These are phyloP conservation scores for Biscogniauxia sp. DNA, from an alignment of 2,329 filamentous ascomycete species.

Conservation along the genomic window DNA sequence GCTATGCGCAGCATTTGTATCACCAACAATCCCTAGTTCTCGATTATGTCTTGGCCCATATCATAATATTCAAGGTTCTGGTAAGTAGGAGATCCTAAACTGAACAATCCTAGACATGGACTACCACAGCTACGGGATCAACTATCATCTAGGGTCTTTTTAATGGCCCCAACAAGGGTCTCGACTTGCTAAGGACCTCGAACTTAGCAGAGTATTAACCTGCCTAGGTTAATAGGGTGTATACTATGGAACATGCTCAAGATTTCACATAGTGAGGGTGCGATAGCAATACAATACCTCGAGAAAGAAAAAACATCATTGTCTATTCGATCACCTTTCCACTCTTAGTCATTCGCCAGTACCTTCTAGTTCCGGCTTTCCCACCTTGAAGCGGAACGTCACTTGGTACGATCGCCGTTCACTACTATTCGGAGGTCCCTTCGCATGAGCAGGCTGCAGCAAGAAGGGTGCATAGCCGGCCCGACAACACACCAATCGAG, in stretches of 20 bases:
- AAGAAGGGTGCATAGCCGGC: slow-evolving; percentile 1
- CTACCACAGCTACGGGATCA: slow-evolving; percentile 3
- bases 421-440: background rate
- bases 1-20: background rate
- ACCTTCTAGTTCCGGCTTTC: slow-evolving; percentile 1
- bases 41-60: background rate
- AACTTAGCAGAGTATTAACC: too few relatives aligned
- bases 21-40: background rate
- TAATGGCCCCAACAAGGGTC: background rate
- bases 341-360: background rate
- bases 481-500: slow-evolving; percentile 1
- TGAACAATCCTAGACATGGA: background rate
- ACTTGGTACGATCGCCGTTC: background rate
- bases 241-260: background rate
- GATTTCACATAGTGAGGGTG: too few relatives aligned
- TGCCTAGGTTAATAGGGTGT: too few relatives aligned
- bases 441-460: background rate
- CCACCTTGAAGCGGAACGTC: background rate
- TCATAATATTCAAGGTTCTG: background rate
- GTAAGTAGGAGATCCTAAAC: background rate
- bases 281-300: background rate
- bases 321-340: background rate
- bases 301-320: background rate
- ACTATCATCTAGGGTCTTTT: slow-evolving; percentile 1
- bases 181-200: background rate